Evolutionary conservation across 208 protist species (phyloP).

Genomic region (Naegleria gruberi): DNA sequence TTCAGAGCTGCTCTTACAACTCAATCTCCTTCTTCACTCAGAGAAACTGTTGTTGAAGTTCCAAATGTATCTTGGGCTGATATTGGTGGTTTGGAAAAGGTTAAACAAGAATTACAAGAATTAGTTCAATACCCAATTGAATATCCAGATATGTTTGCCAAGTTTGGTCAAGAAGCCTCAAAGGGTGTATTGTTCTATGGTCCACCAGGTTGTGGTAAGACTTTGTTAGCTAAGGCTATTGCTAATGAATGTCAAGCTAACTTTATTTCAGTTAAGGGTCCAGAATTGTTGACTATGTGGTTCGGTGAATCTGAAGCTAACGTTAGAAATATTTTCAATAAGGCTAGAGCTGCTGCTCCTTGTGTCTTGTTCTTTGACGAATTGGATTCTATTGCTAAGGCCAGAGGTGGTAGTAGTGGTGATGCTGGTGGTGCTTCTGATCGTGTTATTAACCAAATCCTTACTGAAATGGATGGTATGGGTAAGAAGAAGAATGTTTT

Average conservation of each 20-base stretch:
- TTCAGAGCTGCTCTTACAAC: constrained; percentile 91
- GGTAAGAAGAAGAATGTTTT: constrained; percentile 98
- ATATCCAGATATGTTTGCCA: constrained; percentile 98
- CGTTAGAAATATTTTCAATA: constrained; percentile 99
- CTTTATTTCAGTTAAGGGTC: constrained; percentile 99
- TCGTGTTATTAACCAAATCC: constrained; percentile 99
- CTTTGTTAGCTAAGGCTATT: constrained; percentile 91
- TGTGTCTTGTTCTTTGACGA: constrained; percentile 99
- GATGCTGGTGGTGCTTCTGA: constrained; percentile 96
- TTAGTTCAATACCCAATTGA: constrained; percentile 99
- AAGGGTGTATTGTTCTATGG: constrained; percentile 96
- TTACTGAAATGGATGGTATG: constrained; percentile 99
- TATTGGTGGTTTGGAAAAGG: constrained; percentile 96
- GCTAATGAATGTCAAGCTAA: constrained; percentile 99
- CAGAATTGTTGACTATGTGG: constrained; percentile 99
- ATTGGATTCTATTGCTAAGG: constrained; percentile 97
- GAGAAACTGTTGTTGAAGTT: constrained; percentile 97
- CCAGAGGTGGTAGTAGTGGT: constrained; percentile 79
- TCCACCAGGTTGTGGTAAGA: constrained; percentile 98
- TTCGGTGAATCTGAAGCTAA: constrained; percentile 99
- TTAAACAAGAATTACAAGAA: constrained; percentile 98
- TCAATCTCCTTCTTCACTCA: constrained; percentile 96
- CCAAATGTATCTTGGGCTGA: constrained; percentile 98
- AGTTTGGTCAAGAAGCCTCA: constrained; percentile 97
- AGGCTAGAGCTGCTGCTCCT: constrained; percentile 95